phyloP scores from a whole-genome alignment of 1,284 basidiomycete genomes.

The Naganishia sp. region DNA sequence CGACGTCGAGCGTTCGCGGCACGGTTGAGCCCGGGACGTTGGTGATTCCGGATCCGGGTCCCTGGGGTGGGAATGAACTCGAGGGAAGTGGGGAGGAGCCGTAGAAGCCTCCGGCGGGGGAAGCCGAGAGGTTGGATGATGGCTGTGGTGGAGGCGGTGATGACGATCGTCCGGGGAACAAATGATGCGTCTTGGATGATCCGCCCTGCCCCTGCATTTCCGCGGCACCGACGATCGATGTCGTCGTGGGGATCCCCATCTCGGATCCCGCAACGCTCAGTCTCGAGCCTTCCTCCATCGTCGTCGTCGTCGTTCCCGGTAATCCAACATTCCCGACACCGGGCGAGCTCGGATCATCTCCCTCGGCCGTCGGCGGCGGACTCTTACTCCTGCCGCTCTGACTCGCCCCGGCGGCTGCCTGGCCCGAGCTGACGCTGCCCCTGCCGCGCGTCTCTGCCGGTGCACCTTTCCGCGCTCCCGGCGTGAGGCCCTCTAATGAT shows the following conservation, averaged over 20 bases:
- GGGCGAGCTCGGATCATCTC: conserved; percentile 17
- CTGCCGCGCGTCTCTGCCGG: conserved; percentile 9
- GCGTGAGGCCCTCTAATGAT: conserved; percentile 15
- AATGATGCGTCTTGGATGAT: conserved; percentile 7
- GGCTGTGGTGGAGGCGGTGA: conserved; percentile 32
- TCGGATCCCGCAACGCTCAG: conserved; percentile 21
- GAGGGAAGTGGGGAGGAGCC: conserved; percentile 34
- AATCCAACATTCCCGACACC: conserved; percentile 2
- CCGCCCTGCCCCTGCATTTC: conserved; percentile 12
- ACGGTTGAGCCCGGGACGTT: conserved; percentile 23
- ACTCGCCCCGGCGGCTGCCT: conserved; percentile 32
- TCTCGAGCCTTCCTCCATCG: conserved; percentile 13
- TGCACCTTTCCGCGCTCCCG: conserved; percentile 27
- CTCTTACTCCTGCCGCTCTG: conserved; percentile 29
- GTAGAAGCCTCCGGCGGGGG: conserved; percentile 35
- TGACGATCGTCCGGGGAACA: conserved; percentile 31
- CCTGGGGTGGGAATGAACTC: conserved; percentile 40
- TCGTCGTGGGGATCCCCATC: conserved; percentile 21
- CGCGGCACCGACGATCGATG: conserved; percentile 17
- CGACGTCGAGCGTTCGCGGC: conserved; percentile 78
- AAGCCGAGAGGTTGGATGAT: conserved; percentile 31
- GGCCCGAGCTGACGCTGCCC: conserved; percentile 25
- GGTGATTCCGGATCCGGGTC: conserved; percentile 22
- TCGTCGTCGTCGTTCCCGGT: background rate
- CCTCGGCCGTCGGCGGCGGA: conserved; percentile 28